Base-by-base conservation (phyloP, 768 basidiomycete species). In the Chalciporus chontae region DNA sequence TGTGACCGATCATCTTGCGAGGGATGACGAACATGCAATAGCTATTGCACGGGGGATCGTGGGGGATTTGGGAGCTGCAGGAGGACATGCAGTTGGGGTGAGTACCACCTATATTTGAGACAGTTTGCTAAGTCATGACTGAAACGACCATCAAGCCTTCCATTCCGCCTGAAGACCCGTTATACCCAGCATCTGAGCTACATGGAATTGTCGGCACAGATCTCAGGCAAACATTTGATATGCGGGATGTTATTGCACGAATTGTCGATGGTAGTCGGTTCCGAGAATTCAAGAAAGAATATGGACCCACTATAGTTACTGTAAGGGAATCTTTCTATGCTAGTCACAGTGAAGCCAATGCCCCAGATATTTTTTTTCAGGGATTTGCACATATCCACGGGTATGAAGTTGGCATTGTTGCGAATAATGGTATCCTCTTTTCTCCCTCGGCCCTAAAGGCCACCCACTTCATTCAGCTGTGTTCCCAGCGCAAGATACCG, bases 271-370 rank as follows among this genome's bases (percentile, higher is more conserved):
- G 94, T 3, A 93, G 90, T 61, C 79, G 81, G 40, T 94, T 97
- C 64, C 77, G 91, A 52, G 94, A 97, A 67, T 97, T 95, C 76
- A 97, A 97, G 78, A 88, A 87, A 64, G 94, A 95, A 64, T 97
- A 94, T 61, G 94, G 93, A 7, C 70, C 85, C 23, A 94, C 93
- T 0, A 85, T 97, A 54, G 78, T 95, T 44, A 96, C 94, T 7
- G 92, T 90, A 59, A 49, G 77, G 67, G 34, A 10, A 29, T 43
- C 40, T 55, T 37, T 43, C 45, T 34, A 36, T 23, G 10, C 17
- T 27, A 17, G 43, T 26, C 38, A 27, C 29, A n/a, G 39, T 31
- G 3, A 47, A 31, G 29, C 36, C 55, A 14, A 65, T 36, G 14
- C 44, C 36, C 19, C 34, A 24, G 14, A 32, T 32, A 13, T 47